Evolutionary conservation across 805 yeast species (phyloP), one percentile per base, ranked within the genome.

Genomic region (Jamesozyma rosinii): DNA sequence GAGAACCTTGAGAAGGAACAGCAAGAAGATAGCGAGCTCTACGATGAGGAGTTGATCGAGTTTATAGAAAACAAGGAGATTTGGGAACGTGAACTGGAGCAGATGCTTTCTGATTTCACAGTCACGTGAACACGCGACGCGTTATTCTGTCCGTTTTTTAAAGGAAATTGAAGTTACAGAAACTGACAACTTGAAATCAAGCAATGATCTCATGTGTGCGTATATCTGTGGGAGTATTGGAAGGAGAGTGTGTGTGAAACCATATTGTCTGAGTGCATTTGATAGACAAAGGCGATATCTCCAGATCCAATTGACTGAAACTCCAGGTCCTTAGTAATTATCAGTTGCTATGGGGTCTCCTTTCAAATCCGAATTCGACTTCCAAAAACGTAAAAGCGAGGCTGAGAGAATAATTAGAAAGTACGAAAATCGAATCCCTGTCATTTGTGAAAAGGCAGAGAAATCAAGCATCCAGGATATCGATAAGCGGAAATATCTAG

Each of bases 401-500:
- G 86, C 97, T 31, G 78, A 82, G 52, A 80, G 97, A 59, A 90
- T 90, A 60, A 79, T 87, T 49, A 81, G 83, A 58, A 84, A 89
- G 64, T 92, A 89, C 69, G 73, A 76, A 44, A 95, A 92, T 63
- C 76, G 98, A 53, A 87, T 92, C 47, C 98, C 98, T 3, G 97
- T 71, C 22, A 90, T 92, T 59, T 92, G 98, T 65, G 98, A 92
- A 69, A 83, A 88, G 68, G 97, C 89, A 31, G 97, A 89, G 67
- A 90, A 90, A 68, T 83, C 95, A 27, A 97, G 92, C 61, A 83
- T 92, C 49, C 94, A 94, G 36, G 92, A 88, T 53, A 88, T 92
- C 59, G 98, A 92, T 66, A 92, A 90, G 75, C 83, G 95, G 66
- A 92, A 92, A 70, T 92, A 92, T 62, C 74, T 92, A 52, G 97